phyloP scores from a whole-genome alignment of 1,284 basidiomycete species.

The Puccinia polysora region DNA sequence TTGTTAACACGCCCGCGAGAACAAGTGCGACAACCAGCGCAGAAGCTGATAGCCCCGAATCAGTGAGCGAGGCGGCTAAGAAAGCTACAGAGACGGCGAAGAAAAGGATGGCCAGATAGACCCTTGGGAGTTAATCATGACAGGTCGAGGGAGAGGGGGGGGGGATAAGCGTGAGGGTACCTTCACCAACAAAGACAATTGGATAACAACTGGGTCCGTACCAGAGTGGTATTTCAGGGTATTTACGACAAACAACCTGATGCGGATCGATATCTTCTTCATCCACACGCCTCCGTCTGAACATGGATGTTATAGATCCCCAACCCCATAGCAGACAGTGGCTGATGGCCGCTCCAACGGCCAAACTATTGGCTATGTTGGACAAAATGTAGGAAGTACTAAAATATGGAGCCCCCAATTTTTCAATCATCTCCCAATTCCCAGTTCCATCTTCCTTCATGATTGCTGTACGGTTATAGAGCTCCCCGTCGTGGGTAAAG shows the following conservation, averaged over 20 bases:
- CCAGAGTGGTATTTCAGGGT: conserved; percentile 37
- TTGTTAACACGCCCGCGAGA: conserved; percentile 20
- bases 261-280: conserved; percentile 34
- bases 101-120: conserved; percentile 29
- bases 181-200: not conserved
- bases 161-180: not conserved
- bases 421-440: conserved; percentile 28
- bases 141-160: too few species aligned
- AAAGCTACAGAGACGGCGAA: conserved; percentile 36
- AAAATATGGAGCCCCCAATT: conserved; percentile 33
- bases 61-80: conserved; percentile 26
- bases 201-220: not conserved
- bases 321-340: conserved; percentile 40
- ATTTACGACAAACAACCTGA: conserved; percentile 33
- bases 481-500: conserved; percentile 20
- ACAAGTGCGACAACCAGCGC: conserved; percentile 31
- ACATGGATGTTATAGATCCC: conserved; percentile 11
- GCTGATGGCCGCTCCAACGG: conserved; percentile 38
- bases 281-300: conserved; percentile 2
- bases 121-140: conserved; percentile 1
- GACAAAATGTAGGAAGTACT: conserved; percentile 23
- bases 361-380: conserved; percentile 38
- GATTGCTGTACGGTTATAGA: conserved; percentile 26
- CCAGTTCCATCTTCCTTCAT: conserved; percentile 37
- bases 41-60: conserved; percentile 22